phyloP scores from a whole-genome alignment of 176 grass and related monocot species.

The bread wheat (Triticum aestivum) region DNA sequence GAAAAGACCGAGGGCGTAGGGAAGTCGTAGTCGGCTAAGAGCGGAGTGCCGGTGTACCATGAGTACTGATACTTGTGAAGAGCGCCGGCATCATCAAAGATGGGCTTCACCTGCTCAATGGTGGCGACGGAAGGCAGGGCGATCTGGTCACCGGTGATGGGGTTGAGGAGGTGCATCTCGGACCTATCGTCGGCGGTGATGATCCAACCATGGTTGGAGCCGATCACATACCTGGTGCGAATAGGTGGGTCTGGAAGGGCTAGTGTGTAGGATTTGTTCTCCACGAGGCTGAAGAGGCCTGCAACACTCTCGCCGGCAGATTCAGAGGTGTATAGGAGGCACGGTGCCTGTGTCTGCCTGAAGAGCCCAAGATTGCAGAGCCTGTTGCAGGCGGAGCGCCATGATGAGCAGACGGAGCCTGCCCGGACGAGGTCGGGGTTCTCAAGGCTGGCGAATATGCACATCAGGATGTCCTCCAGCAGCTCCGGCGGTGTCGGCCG shows the following conservation, averaged over 20 bases:
- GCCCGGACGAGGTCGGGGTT: background rate
- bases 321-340: background rate
- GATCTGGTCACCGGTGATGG: background rate
- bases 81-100: background rate
- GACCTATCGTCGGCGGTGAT: background rate
- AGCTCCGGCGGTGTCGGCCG: background rate
- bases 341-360: background rate
- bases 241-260: background rate
- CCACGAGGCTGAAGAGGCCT: background rate
- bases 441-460: background rate
- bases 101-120: slow-evolving; percentile 7
- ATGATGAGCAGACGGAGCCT: background rate
- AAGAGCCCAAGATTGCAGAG: background rate
- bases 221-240: background rate
- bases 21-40: background rate
- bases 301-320: background rate
- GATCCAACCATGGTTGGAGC: background rate
- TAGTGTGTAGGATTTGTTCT: background rate
- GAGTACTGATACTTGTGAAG: background rate
- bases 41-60: background rate
- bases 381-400: background rate
- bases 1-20: background rate
- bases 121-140: background rate
- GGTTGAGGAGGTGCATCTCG: background rate
- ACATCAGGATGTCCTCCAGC: background rate